Evolutionary conservation across 129 eudicot species (phyloP).

Genomic region (Gnaphalium uliginosum): DNA sequence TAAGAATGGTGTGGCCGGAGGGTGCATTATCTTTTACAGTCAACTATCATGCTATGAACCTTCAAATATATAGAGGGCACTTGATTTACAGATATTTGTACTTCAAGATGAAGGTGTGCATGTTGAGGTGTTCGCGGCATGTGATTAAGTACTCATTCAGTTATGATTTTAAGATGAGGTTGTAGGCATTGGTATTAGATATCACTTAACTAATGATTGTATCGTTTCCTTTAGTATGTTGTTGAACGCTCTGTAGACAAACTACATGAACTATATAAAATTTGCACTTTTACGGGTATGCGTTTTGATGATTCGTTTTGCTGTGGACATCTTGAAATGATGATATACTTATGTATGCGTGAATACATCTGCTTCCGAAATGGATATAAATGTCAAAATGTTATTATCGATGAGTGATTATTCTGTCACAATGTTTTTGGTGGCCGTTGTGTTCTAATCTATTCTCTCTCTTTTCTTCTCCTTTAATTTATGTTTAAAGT

Average conservation of each 20-base stretch:
- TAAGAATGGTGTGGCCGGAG: neutral
- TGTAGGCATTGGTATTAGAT: no score
- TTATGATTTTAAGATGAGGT: conserved; percentile 6
- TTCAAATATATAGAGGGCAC: conserved; percentile 15
- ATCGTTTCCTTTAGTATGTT: no score
- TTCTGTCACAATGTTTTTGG: neutral
- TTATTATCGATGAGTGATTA: neutral
- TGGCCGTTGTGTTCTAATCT: neutral
- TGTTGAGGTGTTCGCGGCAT: neutral
- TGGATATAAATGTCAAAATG: neutral
- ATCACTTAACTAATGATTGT: no score
- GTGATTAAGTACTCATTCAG: conserved; percentile 1
- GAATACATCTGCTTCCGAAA: neutral
- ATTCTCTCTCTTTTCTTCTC: neutral
- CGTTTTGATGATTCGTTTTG: neutral
- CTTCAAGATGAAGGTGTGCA: neutral
- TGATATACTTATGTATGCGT: neutral
- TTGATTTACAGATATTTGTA: conserved; percentile 13
- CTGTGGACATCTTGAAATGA: neutral
- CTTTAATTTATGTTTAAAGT: neutral
- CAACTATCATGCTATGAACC: neutral
- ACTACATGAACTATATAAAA: neutral
- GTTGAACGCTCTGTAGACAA: neutral
- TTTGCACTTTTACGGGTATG: neutral
- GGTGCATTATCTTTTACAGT: conserved; percentile 3